Evolutionary conservation across 768 basidiomycete genomes (phyloP).

Genomic region (Tylopilus subfusipes): DNA sequence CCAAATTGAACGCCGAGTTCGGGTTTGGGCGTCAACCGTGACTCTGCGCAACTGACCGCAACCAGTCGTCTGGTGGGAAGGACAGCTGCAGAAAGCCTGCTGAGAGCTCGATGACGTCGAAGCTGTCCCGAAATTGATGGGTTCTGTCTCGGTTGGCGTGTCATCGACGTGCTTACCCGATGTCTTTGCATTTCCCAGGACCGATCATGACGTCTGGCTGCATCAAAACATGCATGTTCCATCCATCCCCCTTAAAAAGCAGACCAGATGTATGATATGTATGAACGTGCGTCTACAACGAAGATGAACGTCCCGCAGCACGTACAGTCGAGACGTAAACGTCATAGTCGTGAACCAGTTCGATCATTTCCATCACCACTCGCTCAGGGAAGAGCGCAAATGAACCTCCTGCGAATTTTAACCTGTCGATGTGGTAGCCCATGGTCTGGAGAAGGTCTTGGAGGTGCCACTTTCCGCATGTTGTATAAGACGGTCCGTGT

Average conservation of each 20-base stretch:
- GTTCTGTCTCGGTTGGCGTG: not conserved
- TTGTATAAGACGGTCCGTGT: slow-evolving; percentile 43
- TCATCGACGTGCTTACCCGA: slow-evolving; percentile 2
- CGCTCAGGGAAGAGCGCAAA: slow-evolving; percentile 43
- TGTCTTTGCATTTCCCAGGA: slow-evolving; percentile 11
- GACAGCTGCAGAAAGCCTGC: slow-evolving; percentile 45
- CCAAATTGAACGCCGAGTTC: slow-evolving; percentile 47
- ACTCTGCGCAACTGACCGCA: slow-evolving; percentile 36
- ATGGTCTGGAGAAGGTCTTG: slow-evolving; percentile 41
- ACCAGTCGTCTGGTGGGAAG: slow-evolving; percentile 45
- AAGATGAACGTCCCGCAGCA: not conserved
- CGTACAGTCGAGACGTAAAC: slow-evolving; percentile 43
- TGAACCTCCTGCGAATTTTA: slow-evolving; percentile 45
- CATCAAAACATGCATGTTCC: slow-evolving; percentile 13
- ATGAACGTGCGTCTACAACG: no score
- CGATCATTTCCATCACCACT: slow-evolving; percentile 35
- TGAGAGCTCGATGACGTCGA: slow-evolving; percentile 45
- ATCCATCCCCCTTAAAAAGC: slow-evolving; percentile 14
- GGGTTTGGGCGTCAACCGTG: slow-evolving; percentile 42
- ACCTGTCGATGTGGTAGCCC: slow-evolving; percentile 42
- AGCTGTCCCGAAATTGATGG: slow-evolving; percentile 17
- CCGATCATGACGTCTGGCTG: slow-evolving; percentile 8
- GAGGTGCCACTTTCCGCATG: slow-evolving; percentile 39
- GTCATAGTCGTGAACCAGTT: slow-evolving; percentile 39
- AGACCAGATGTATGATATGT: not conserved